Evolutionary conservation across 192 early-diverging fungal species (phyloP), one percentile per base, ranked within the genome.

Genomic region (Mortierella claussenii): DNA sequence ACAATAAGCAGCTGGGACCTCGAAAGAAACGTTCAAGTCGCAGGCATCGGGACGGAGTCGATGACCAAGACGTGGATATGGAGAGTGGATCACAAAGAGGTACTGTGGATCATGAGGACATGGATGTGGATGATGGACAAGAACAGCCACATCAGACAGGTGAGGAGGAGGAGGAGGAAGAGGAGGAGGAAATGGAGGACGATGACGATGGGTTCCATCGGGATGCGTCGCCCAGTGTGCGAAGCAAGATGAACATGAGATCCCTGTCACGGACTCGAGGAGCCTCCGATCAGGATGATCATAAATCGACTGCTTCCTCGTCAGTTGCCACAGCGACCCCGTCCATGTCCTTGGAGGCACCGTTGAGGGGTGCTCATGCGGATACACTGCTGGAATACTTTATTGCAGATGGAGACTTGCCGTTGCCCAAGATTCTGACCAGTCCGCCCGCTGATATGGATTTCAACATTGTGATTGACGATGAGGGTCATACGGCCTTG

Each of bases 401-500:
- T 23, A 53, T 80, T 11, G 54, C 81, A 3, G 89, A 87, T 53
- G 63, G 65, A 9, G 40, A 37, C 6, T 10, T 7, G 7, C 45
- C 56, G 12, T 61, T 90, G 4, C 90, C 89, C 11, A 86, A 84
- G 15, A 80, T 91, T 26, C 59, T 89, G 27, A 65, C 83, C 0
- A 48, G 83, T 10, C 83, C 83, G 6, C 86, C 87, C 2, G 28
- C 73, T 4, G 90, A 97, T 44, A 65, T 95, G 34, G 90, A 98
- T 80, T 78, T 95, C 23, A 88, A 96, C 78, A 55, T 92, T 20
- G 84, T 91, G 24, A 95, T 99, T 49, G 98, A 99, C 64, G 97
- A 97, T 43, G 94, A 95, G 53, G 97, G 94, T 3, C 96, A 99
- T 78, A 94, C 95, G 0, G 84, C 93, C 10, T 82, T 98, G 11